Conservation (phyloP, 140 eudicot genomes). For the Cichorium intybus region DNA sequence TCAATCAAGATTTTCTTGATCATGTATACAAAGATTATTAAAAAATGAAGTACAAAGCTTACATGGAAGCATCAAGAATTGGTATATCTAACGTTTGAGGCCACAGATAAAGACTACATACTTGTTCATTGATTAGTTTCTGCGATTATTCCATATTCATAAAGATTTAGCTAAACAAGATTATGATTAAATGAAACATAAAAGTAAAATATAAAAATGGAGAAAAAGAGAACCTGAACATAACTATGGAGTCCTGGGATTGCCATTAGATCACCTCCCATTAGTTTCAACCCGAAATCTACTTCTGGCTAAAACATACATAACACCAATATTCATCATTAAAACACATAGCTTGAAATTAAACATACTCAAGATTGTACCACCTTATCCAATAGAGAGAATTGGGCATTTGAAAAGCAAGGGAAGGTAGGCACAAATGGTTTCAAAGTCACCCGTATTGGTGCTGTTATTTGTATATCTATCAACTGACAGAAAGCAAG, state of each 20-base stretch:
- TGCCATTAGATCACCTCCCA: conserved; percentile 88
- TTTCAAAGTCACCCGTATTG: conserved; percentile 57
- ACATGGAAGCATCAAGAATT: conserved; percentile 66
- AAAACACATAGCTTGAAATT: neutral
- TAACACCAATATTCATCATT: neutral
- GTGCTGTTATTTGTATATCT: conserved; percentile 65
- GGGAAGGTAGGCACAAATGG: conserved; percentile 88
- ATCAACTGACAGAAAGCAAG: conserved; percentile 47
- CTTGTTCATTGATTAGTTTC: conserved; percentile 58
- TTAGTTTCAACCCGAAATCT: conserved; percentile 71
- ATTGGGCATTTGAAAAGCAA: conserved; percentile 56
- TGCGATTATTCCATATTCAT: conserved; percentile 31
- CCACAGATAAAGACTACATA: conserved; percentile 68
- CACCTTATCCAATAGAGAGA: conserved; percentile 84
- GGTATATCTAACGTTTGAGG: conserved; percentile 64
- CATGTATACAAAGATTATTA: too few relatives aligned
- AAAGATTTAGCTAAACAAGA: conserved; percentile 20
- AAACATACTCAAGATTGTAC: neutral
- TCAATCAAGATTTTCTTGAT: neutral
- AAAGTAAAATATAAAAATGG: neutral
- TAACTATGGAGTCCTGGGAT: conserved; percentile 73
- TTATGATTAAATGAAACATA: neutral
- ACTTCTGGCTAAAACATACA: conserved; percentile 59
- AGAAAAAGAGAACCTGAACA: conserved; percentile 55
- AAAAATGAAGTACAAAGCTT: conserved; percentile 32